phyloP scores from a whole-genome alignment of 208 protist species.

The Leishmania braziliensis region DNA sequence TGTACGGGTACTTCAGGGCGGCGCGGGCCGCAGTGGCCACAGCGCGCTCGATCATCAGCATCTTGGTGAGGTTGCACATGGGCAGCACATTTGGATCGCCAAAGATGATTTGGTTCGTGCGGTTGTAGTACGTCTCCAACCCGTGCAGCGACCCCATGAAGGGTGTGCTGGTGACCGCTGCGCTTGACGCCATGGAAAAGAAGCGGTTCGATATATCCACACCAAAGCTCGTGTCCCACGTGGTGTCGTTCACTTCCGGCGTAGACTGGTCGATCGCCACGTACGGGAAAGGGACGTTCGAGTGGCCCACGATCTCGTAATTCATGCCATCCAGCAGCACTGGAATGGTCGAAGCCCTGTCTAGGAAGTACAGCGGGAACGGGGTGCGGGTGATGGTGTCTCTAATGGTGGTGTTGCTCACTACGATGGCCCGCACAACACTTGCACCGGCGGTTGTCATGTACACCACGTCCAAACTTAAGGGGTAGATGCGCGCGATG shows the following conservation, averaged over 20 bases:
- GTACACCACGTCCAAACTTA: slow-evolving; percentile 51
- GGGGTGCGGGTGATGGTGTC: slow-evolving; percentile 34
- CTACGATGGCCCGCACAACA: slow-evolving; percentile 41
- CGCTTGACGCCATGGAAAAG: not conserved
- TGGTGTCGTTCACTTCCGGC: slow-evolving; percentile 23
- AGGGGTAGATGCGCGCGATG: slow-evolving; percentile 44
- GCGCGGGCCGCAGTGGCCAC: slow-evolving; percentile 30
- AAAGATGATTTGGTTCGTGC: slow-evolving; percentile 51
- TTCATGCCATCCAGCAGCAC: slow-evolving; percentile 32
- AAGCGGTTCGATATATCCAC: slow-evolving; percentile 31
- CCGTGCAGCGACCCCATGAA: slow-evolving; percentile 27
- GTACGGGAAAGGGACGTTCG: slow-evolving; percentile 29
- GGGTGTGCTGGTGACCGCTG: slow-evolving; percentile 15
- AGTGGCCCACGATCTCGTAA: slow-evolving; percentile 23
- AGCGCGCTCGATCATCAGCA: slow-evolving; percentile 34
- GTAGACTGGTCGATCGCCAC: slow-evolving; percentile 19
- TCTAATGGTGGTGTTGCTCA: slow-evolving; percentile 36
- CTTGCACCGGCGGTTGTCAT: slow-evolving; percentile 26
- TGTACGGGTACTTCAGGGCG: slow-evolving; percentile 45
- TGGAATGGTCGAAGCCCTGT: slow-evolving; percentile 30
- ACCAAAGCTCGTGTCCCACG: slow-evolving; percentile 45
- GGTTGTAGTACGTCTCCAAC: slow-evolving; percentile 58
- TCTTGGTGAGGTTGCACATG: slow-evolving; percentile 49
- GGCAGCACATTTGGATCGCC: slow-evolving; percentile 58
- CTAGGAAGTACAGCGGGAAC: slow-evolving; percentile 52